Evolutionary conservation across 2,329 filamentous ascomycete genomes (phyloP).

Genomic region (Eurotiales sp.): DNA sequence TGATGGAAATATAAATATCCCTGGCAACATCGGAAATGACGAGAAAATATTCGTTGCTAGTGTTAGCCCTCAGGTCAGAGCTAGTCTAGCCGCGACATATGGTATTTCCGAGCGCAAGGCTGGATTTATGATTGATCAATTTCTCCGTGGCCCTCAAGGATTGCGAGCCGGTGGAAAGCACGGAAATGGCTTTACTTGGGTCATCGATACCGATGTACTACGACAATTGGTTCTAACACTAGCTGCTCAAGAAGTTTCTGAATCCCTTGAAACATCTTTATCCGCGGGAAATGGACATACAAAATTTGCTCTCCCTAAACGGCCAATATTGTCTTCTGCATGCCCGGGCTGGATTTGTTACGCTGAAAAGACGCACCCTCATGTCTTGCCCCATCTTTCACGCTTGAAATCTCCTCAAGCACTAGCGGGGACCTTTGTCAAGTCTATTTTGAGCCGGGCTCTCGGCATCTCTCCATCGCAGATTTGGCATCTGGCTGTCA

Average conservation of each 20-base stretch:
- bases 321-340: conserved; percentile 68
- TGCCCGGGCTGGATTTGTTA: conserved; percentile 99
- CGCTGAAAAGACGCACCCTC: conserved; percentile 94
- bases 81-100: conserved; percentile 81
- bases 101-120: conserved; percentile 70
- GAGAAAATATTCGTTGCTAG: conserved; percentile 84
- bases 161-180: conserved; percentile 66
- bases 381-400: conserved; percentile 87
- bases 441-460: conserved; percentile 72
- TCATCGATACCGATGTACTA: conserved; percentile 82
- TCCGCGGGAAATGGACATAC: conserved; percentile 14
- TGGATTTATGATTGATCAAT: conserved; percentile 75
- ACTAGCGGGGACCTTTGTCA: conserved; percentile 81
- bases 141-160: conserved; percentile 68
- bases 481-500: conserved; percentile 92
- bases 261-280: conserved; percentile 25
- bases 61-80: conserved; percentile 85
- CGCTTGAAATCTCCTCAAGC: conserved; percentile 92
- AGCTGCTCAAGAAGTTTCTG: conserved; percentile 67
- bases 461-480: conserved; percentile 69
- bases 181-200: conserved; percentile 78
- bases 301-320: conserved; percentile 30
- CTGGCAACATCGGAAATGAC: conserved; percentile 31
- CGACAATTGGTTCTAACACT: conserved; percentile 80
- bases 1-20: conserved; percentile 45